Base-by-base conservation (phyloP, 2,329 filamentous ascomycete species). In the Cladosporium austrohemisphaericum region DNA sequence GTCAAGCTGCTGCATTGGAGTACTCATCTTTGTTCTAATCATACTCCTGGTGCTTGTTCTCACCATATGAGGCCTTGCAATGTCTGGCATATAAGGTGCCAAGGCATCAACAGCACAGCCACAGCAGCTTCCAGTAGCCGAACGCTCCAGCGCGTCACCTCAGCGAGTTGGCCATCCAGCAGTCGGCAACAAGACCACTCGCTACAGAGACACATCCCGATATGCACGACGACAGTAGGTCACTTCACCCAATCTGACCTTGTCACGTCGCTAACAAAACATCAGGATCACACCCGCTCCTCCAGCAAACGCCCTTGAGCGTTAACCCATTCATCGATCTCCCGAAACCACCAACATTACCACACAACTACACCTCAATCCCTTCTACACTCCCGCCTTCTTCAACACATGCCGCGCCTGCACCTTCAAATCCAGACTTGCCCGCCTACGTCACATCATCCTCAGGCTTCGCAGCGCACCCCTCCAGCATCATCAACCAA, bases 241-340 rank as follows among this genome's bases (percentile, higher is more conserved):
- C 32, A 10, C 38, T 19, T 9, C 13, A 11, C 33, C 16, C 10
- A 5, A 4, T 9, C 11, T 32, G 18, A 10, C 18, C 18, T 4
- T 35, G 14, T 6, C 45, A 40, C 36, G 29, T 45, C 41, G 31
- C 50, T 14, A 20, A 53, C 46, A n/a, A 4, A 5, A 5, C 6
- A 4, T 13, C 47, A 75, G 72, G 69, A 55, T 83, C 89, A 13
- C 90, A 96, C 71, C 88, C 86, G 13, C 81, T 96, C 56, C 83
- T 98, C 38, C 87, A 91, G 57, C 93, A 98, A 72, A 83, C 97
- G 32, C 90, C 93, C 23, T 75, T 98, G 49, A 94, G 90, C 41
- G 90, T 97, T 36, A 96, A 92, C 3, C 93, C 93, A 20, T 96
- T 96, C 73, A 82, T 97, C 61, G 86, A 85, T 52, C 84, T 98